These are phyloP conservation scores for Aspergillus sp. DNA, from an alignment of 2,329 filamentous ascomycete species.

Conservation along the genomic window DNA sequence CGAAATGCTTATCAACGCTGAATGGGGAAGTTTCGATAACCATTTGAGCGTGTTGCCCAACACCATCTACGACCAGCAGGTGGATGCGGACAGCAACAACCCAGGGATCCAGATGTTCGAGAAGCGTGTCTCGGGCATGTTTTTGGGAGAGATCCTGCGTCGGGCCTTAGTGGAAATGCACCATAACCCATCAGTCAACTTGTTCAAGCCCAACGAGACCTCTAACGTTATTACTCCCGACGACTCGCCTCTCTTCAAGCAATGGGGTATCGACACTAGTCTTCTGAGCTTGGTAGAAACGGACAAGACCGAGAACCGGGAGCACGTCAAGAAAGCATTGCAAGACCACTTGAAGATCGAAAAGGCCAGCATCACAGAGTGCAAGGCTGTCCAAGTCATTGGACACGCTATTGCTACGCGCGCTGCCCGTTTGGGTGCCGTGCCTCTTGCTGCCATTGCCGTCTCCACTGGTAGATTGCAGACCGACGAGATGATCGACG, in stretches of 20 bases:
- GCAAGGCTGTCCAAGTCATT: constrained; percentile 77
- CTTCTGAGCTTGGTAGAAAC: constrained; percentile 82
- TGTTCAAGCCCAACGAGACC: constrained; percentile 71
- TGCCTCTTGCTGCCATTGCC: constrained; percentile 78
- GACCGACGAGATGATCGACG: constrained; percentile 67
- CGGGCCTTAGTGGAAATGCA: constrained; percentile 67
- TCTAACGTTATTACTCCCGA: constrained; percentile 64
- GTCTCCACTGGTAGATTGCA: constrained; percentile 69
- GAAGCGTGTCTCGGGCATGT: constrained; percentile 98
- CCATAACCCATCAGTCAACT: constrained; percentile 56
- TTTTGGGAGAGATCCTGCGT: constrained; percentile 87
- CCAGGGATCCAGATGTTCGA: constrained; percentile 98
- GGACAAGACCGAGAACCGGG: constrained; percentile 66
- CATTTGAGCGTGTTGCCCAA: constrained; percentile 78
- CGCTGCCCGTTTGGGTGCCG: constrained; percentile 77
- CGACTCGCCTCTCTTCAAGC: constrained; percentile 61
- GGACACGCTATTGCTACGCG: constrained; percentile 79
- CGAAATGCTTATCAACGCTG: constrained; percentile 95
- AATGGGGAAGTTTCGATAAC: constrained; percentile 99
- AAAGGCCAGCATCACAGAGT: constrained; percentile 73
- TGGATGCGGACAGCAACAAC: constrained; percentile 78
- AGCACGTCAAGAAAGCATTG: constrained; percentile 68
- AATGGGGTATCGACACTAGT: constrained; percentile 87
- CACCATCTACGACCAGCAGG: constrained; percentile 70
- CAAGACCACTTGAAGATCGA: constrained; percentile 70